phyloP scores from a whole-genome alignment of 345 rosid genomes.

The Boechera divaricarpa region DNA sequence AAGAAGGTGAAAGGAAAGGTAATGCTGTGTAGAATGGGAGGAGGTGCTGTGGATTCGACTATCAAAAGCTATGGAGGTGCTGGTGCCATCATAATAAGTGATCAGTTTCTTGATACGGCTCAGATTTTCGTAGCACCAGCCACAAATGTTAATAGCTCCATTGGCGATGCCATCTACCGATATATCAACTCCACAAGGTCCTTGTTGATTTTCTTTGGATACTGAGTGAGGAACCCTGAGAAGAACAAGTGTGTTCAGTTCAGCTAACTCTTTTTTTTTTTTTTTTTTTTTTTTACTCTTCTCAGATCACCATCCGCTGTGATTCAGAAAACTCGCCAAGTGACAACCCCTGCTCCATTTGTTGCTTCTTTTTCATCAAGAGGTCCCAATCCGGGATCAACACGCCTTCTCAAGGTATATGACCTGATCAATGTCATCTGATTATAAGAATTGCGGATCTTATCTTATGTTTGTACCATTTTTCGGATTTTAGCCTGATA shows the following conservation, averaged over 20 bases:
- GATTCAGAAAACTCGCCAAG: conserved; percentile 62
- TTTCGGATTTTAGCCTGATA: conserved; percentile 68
- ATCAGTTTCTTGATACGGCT: conserved; percentile 68
- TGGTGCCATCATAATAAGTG: conserved; percentile 60
- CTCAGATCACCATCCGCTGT: conserved; percentile 74
- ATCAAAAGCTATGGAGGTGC: conserved; percentile 69
- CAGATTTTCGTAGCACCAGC: conserved; percentile 78
- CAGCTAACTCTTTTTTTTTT: too few species aligned
- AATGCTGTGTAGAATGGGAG: conserved; percentile 56
- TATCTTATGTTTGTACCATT: not conserved
- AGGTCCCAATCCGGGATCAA: conserved; percentile 85
- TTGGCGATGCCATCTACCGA: conserved; percentile 50
- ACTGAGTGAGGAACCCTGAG: not conserved
- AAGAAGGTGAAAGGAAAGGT: conserved; percentile 77
- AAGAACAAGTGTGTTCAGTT: not conserved
- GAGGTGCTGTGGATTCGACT: conserved; percentile 64
- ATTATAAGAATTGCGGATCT: not conserved
- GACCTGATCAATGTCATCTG: not conserved
- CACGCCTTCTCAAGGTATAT: conserved; percentile 71
- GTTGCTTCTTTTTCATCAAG: conserved; percentile 89
- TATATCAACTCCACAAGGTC: conserved; percentile 79
- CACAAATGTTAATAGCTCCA: conserved; percentile 64
- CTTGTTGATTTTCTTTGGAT: not conserved
- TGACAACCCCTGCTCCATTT: conserved; percentile 68
- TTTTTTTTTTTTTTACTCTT: not conserved